phyloP scores from a whole-genome alignment of 140 eudicot species.

The Ambrosia hybrid region DNA sequence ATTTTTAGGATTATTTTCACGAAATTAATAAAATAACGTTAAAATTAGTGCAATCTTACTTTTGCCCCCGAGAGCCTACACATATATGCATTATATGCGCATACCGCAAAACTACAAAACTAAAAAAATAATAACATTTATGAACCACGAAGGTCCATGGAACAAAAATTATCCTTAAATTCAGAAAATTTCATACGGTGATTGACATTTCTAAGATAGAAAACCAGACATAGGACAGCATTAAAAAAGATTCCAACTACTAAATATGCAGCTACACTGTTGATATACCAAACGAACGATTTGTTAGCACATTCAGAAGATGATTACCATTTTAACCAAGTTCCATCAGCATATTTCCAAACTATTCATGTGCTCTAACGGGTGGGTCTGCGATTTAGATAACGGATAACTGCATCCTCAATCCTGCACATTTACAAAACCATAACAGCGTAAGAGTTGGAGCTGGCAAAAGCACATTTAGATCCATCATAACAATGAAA shows the following conservation, averaged over 20 bases:
- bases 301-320: slow-evolving; percentile 15
- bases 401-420: slow-evolving; percentile 90
- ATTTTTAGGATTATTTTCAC: too few relatives aligned
- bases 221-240: slow-evolving; percentile 2
- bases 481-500: background rate
- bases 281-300: slow-evolving; percentile 19
- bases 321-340: slow-evolving; percentile 4
- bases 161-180: too few relatives aligned
- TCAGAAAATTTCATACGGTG: slow-evolving; percentile 1
- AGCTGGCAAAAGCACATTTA: slow-evolving; percentile 3
- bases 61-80: too few relatives aligned
- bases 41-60: too few relatives aligned
- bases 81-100: too few relatives aligned
- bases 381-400: slow-evolving; percentile 69
- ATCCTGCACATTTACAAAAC: slow-evolving; percentile 54
- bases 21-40: too few relatives aligned
- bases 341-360: slow-evolving; percentile 19
- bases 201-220: slow-evolving; percentile 17
- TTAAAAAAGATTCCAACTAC: slow-evolving; percentile 12
- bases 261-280: slow-evolving; percentile 23
- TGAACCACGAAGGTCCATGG: too few relatives aligned
- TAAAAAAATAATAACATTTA: too few relatives aligned
- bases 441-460: slow-evolving; percentile 15
- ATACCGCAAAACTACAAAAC: too few relatives aligned
- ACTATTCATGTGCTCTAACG: slow-evolving; percentile 49